These are phyloP conservation scores for Grosmannia clavigera DNA, from an alignment of 2,329 filamentous ascomycete species.

Conservation along the genomic window DNA sequence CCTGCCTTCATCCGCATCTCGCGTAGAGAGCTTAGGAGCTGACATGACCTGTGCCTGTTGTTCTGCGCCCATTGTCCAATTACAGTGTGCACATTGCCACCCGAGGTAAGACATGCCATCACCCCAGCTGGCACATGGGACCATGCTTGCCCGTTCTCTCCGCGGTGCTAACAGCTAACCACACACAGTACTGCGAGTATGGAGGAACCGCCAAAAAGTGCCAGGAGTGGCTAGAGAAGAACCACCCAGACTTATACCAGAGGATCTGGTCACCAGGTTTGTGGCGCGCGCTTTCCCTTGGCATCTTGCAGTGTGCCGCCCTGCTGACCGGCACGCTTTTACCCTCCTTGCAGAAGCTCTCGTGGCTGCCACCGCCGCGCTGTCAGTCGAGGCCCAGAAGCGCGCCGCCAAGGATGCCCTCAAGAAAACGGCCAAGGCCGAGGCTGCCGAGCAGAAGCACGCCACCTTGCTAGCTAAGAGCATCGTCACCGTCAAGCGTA, in stretches of 20 bases:
- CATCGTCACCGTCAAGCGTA: constrained; percentile 84
- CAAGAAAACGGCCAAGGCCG: constrained; percentile 94
- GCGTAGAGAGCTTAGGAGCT: background rate
- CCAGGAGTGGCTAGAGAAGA: constrained; percentile 81
- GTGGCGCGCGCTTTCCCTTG: constrained; percentile 10
- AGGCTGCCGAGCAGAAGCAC: constrained; percentile 71
- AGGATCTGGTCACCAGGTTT: constrained; percentile 77
- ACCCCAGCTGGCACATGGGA: background rate
- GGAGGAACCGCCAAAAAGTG: constrained; percentile 94
- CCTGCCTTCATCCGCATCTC: background rate
- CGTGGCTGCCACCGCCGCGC: constrained; percentile 69
- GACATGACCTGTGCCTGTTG: background rate
- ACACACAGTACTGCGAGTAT: constrained; percentile 88
- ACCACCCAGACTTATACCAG: constrained; percentile 61
- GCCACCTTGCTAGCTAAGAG: constrained; percentile 71
- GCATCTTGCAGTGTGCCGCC: background rate
- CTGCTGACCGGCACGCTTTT: background rate
- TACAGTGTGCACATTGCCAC: constrained; percentile 51
- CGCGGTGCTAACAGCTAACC: background rate
- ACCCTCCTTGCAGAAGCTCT: constrained; percentile 50
- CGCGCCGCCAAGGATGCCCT: constrained; percentile 90
- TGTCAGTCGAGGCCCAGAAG: constrained; percentile 86
- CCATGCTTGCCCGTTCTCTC: background rate
- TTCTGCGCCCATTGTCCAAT: constrained; percentile 7
- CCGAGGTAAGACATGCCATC: constrained; percentile 37